phyloP scores from a whole-genome alignment of 176 grass and related monocot species.

The Oryza nivara region DNA sequence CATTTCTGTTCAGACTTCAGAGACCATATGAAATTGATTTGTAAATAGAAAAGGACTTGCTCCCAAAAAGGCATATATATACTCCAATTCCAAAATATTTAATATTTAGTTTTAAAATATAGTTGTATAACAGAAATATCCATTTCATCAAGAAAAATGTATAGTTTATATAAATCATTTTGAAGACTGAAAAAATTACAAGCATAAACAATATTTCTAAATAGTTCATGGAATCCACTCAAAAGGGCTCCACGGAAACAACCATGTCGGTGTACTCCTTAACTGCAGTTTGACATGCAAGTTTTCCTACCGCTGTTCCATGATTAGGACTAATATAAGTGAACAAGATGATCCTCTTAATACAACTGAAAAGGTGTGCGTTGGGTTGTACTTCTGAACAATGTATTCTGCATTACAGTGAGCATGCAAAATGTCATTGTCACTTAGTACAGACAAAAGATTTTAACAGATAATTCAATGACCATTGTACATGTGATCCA shows the following conservation, averaged over 20 bases:
- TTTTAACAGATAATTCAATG: not conserved
- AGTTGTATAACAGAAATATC: not conserved
- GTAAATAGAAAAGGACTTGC: not conserved
- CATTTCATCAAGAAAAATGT: not conserved
- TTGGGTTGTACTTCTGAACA: not conserved
- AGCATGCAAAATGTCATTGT: not conserved
- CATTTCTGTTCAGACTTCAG: constrained; percentile 8
- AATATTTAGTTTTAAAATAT: not conserved
- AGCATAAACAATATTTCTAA: not conserved
- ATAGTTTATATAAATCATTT: not conserved
- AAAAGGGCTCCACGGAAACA: not conserved
- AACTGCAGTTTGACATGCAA: constrained; percentile 26
- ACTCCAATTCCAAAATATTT: not conserved
- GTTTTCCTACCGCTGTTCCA: not conserved
- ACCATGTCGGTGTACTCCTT: not conserved
- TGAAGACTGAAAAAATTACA: not conserved
- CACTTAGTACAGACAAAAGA: not conserved
- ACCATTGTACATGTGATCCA: not conserved
- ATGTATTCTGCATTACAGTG: not conserved
- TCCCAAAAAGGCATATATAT: not conserved
- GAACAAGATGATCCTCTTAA: not conserved
- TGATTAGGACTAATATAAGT: not conserved
- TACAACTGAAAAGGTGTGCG: not conserved
- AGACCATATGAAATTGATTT: constrained; percentile 1
- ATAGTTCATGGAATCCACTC: not conserved